phyloP scores from a whole-genome alignment of 345 rosid species.

The Luvunga scandens region DNA sequence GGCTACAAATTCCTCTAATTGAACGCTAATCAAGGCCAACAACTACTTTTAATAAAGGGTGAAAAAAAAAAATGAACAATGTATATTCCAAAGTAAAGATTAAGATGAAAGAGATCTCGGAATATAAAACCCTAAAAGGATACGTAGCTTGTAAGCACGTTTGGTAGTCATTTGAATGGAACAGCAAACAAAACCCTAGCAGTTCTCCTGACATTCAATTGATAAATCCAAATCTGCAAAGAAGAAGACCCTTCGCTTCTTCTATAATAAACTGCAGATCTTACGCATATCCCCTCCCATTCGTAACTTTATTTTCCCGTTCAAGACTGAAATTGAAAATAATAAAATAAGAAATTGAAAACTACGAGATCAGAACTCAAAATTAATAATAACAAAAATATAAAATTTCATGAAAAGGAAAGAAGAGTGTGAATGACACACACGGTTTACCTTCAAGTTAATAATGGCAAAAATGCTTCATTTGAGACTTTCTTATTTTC shows the following conservation, averaged over 20 bases:
- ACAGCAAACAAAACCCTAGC: slow-evolving; percentile 44
- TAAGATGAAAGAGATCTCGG: slow-evolving; percentile 24
- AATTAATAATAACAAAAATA: not conserved
- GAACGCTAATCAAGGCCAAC: slow-evolving; percentile 46
- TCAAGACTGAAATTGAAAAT: slow-evolving; percentile 15
- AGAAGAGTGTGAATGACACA: slow-evolving; percentile 12
- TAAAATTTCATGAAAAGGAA: not conserved
- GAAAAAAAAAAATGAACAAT: not conserved
- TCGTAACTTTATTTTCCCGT: not conserved
- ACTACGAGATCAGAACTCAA: slow-evolving; percentile 19
- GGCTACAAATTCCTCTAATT: slow-evolving; percentile 95
- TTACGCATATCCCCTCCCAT: slow-evolving; percentile 30
- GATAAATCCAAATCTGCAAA: slow-evolving; percentile 32
- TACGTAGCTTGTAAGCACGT: slow-evolving; percentile 99
- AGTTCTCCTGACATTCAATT: slow-evolving; percentile 25
- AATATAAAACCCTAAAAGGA: slow-evolving; percentile 39
- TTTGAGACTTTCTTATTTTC: not conserved
- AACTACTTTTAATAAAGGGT: not conserved
- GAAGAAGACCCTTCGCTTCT: not conserved
- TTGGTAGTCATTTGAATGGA: slow-evolving; percentile 73
- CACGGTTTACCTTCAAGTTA: not conserved
- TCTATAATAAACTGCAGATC: not conserved
- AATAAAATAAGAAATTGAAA: not conserved
- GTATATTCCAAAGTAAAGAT: not conserved
- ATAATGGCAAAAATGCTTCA: not conserved